Conservation (phyloP, 192 early-diverging fungal species). For the Cetraspora pellucida region DNA sequence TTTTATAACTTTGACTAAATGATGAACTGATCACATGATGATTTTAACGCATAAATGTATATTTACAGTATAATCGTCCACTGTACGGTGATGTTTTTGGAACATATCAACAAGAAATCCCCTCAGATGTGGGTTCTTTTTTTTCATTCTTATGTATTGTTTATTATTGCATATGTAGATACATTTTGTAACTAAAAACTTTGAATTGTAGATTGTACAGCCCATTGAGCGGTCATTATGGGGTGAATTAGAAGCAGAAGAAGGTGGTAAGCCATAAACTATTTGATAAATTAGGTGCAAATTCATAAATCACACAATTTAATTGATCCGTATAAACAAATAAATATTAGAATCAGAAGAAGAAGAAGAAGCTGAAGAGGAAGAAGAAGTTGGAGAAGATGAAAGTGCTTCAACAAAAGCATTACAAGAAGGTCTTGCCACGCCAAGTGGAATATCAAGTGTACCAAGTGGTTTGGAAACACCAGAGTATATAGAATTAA, state of each 20-base stretch:
- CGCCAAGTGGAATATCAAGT: constrained; percentile 78
- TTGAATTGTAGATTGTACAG: constrained; percentile 47
- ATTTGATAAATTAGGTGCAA: background rate
- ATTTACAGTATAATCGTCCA: constrained; percentile 74
- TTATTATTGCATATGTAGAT: background rate
- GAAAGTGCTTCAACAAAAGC: constrained; percentile 50
- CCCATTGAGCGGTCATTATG: constrained; percentile 77
- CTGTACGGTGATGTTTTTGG: constrained; percentile 98
- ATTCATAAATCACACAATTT: background rate
- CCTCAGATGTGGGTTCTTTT: constrained; percentile 52
- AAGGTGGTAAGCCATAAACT: constrained; percentile 56
- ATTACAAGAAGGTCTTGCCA: constrained; percentile 71
- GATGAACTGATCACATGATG: background rate
- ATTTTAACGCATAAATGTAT: background rate
- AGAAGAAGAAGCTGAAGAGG: constrained; percentile 69
- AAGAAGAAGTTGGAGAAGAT: constrained; percentile 61
- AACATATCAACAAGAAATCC: constrained; percentile 53
- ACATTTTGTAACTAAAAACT: background rate
- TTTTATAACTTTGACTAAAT: background rate
- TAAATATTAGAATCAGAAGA: constrained; percentile 60
- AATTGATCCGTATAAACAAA: background rate
- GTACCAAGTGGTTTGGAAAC: constrained; percentile 80
- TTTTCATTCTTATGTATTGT: constrained; percentile 2
- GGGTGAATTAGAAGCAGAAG: constrained; percentile 87
- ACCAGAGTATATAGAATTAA: constrained; percentile 84